A percentile compares a stretch with the other conserved stretches of the same genome.
phyloP scores from a whole-genome alignment of 768 basidiomycete species.

The Lactifluus subvellereus region DNA sequence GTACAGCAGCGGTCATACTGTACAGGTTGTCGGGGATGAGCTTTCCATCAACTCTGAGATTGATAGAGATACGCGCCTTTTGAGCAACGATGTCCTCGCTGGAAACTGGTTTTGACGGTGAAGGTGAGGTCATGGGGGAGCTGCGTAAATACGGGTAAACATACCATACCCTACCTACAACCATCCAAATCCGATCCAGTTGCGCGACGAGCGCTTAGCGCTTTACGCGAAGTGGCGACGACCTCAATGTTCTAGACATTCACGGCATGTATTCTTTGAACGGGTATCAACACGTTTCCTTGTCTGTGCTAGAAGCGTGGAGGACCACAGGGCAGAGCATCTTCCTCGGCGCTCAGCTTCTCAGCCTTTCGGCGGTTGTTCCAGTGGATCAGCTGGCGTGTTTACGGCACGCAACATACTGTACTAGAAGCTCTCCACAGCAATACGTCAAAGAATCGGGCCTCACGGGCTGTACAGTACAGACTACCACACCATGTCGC shows the following conservation, averaged over 20 bases:
- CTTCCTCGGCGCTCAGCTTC: not conserved
- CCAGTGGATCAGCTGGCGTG: not conserved
- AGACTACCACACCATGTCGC: not conserved
- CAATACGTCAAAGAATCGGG: not conserved
- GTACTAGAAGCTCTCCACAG: not conserved
- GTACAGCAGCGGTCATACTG: slow-evolving; percentile 79
- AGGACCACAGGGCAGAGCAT: not conserved
- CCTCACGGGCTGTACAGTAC: not conserved
- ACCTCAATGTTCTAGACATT: not conserved
- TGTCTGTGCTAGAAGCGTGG: not conserved
- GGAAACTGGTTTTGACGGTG: slow-evolving; percentile 53
- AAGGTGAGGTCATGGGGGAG: slow-evolving; percentile 37
- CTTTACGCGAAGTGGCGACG: not conserved
- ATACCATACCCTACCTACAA: not conserved
- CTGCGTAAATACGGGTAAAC: slow-evolving; percentile 16
- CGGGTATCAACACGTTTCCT: not conserved
- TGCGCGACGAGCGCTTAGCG: not conserved
- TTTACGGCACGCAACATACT: not conserved
- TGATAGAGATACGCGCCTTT: slow-evolving; percentile 51
- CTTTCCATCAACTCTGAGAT: not conserved
- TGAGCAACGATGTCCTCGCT: slow-evolving; percentile 88
- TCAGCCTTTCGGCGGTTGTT: not conserved
- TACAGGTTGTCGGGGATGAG: not conserved
- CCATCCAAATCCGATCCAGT: not conserved
- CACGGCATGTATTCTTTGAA: not conserved